These are phyloP conservation scores for Talaromyces sp. DNA, from an alignment of 2,329 filamentous ascomycete genomes.

Conservation along the genomic window DNA sequence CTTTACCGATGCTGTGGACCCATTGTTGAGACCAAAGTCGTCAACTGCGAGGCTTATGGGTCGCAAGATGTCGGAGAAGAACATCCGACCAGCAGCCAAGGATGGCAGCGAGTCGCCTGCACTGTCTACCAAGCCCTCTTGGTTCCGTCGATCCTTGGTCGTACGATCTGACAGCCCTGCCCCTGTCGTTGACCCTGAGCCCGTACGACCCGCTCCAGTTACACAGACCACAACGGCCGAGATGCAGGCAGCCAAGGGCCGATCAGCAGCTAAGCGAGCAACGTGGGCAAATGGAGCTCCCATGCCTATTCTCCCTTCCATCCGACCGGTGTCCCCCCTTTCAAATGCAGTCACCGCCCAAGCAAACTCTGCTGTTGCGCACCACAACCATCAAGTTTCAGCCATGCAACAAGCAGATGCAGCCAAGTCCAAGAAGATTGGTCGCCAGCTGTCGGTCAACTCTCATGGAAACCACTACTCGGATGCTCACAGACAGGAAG, in stretches of 20 bases:
- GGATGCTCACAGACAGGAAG: constrained; percentile 83
- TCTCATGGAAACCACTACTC: constrained; percentile 92
- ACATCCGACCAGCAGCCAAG: constrained; percentile 55
- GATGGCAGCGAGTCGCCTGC: constrained; percentile 57
- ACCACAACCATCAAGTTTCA: constrained; percentile 46
- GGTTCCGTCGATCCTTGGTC: constrained; percentile 95
- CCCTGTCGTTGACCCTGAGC: constrained; percentile 44
- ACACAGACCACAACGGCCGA: constrained; percentile 38
- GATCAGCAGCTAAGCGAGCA: constrained; percentile 68
- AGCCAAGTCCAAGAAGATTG: constrained; percentile 83
- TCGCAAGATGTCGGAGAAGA: constrained; percentile 83
- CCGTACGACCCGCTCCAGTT: constrained; percentile 38
- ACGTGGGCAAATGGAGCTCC: constrained; percentile 89
- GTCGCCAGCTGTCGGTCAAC: constrained; percentile 84
- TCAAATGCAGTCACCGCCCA: constrained; percentile 89
- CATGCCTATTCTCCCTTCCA: constrained; percentile 93
- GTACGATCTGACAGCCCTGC: constrained; percentile 68
- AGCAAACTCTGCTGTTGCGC: constrained; percentile 62
- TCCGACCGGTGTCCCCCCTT: constrained; percentile 92
- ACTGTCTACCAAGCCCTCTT: constrained; percentile 79
- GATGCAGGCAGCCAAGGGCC: constrained; percentile 45
- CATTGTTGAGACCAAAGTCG: constrained; percentile 76
- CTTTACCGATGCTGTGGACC: constrained; percentile 87
- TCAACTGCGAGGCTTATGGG: constrained; percentile 78
- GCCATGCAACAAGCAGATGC: constrained; percentile 31